Evolutionary conservation across 345 rosid genomes (phyloP), one percentile per base, ranked within the genome.

Genomic region (Melaleuca quinquenervia): DNA sequence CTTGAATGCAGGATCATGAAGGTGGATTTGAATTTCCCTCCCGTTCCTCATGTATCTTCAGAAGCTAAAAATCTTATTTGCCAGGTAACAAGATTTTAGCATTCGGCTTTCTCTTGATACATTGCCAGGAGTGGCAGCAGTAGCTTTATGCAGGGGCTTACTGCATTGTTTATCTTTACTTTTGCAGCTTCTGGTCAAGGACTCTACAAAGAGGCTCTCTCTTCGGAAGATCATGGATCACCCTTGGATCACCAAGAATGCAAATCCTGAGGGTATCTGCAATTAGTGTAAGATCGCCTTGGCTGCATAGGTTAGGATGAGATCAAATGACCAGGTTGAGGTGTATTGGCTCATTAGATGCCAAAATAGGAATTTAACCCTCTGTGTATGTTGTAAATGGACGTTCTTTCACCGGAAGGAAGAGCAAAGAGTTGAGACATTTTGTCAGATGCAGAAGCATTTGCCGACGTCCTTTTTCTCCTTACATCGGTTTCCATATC

Each of bases 171-270:
- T 15, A 78, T 49, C 86, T 13, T 83, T 58, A 49, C 58, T 83
- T 91, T 86, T 89, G 90, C 95, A 97, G 99, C 98, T 97, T 85
- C 91, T 97, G 82, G 97, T 94, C 8, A 94, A 93, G 88, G 98
- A 98, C 87, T 94, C 99, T 64, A 92, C 96, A 0, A 94, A 92
- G 90, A 92, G 98, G 88, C 96, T 96, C 51, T 91, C 99, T 52
- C 93, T 96, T 74, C 89, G 91, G 90, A 97, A 93, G 91, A 95
- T 98, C 84, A 84, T 94, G 94, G 94, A 93, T 83, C 98, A 96
- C 83, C 99, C 98, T 6, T 98, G 99, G 99, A 95, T 98, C 50
- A 86, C 93, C 52, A 93, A 91, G 92, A 93, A 95, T 89, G 97
- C 98, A 55, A 91, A 96, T 88, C 95, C 96, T n/a, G 86, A 32